These are phyloP conservation scores for Quercus gilva DNA, from an alignment of 306 rosid species.

Conservation along the genomic window DNA sequence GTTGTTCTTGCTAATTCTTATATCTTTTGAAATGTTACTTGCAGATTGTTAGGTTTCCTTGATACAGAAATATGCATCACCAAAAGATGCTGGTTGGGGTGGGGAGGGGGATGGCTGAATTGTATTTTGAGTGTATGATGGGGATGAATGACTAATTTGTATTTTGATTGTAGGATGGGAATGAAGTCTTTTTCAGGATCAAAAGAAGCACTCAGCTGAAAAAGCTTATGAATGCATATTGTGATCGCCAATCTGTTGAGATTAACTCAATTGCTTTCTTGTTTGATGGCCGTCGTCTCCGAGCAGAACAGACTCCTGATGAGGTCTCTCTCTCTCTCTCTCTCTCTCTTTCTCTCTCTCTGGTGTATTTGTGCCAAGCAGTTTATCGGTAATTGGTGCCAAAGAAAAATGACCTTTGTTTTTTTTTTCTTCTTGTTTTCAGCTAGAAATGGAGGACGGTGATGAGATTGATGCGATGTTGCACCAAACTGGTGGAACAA, in stretches of 20 bases:
- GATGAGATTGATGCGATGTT: constrained; percentile 75
- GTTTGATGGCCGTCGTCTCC: constrained; percentile 67
- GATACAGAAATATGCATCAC: neutral
- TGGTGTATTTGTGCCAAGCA: neutral
- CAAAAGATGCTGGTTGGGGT: too few species aligned
- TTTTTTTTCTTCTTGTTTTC: neutral
- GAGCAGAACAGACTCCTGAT: constrained; percentile 69
- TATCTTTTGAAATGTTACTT: neutral
- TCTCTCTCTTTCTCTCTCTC: neutral
- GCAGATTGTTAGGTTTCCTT: neutral
- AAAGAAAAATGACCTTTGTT: neutral
- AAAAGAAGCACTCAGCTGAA: constrained; percentile 70
- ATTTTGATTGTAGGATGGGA: constrained; percentile 44
- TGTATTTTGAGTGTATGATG: neutral
- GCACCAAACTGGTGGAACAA: constrained; percentile 66
- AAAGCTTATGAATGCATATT: constrained; percentile 78
- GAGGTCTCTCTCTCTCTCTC: constrained; percentile 40
- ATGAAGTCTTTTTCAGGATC: constrained; percentile 62
- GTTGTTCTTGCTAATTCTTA: neutral
- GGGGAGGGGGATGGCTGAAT: neutral
- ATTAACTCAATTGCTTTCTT: constrained; percentile 49
- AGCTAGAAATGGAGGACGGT: constrained; percentile 76
- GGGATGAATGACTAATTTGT: constrained; percentile 1
- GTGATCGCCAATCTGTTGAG: constrained; percentile 66
- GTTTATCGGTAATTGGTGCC: neutral